Evolutionary conservation across 495 filamentous ascomycete genomes (phyloP).

Genomic region (Hyaloscypha bicolor): DNA sequence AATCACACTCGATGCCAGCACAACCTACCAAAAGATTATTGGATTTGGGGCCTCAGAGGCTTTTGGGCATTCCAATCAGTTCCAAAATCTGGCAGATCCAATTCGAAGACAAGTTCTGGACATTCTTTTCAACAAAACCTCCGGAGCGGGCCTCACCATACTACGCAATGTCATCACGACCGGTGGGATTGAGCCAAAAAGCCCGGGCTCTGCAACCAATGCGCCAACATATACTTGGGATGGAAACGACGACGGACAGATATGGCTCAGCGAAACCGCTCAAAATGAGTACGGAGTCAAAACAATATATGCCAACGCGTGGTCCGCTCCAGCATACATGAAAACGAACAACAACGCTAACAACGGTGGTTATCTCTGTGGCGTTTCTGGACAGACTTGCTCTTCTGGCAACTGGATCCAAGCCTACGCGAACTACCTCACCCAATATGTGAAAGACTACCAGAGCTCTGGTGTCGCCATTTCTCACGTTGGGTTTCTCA

Average conservation of each 20-base stretch:
- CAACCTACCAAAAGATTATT: constrained; percentile 48
- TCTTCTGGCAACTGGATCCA: constrained; percentile 57
- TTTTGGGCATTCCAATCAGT: constrained; percentile 48
- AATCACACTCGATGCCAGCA: constrained; percentile 43
- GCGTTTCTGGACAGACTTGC: constrained; percentile 47
- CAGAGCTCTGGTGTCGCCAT: constrained; percentile 46
- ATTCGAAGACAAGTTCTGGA: constrained; percentile 45
- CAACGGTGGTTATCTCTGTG: constrained; percentile 56
- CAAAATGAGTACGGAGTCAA: constrained; percentile 7
- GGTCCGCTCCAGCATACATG: constrained; percentile 59
- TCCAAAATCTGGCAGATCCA: constrained; percentile 34
- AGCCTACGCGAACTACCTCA: constrained; percentile 56
- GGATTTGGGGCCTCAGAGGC: constrained; percentile 55
- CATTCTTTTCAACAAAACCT: constrained; percentile 47
- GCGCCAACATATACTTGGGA: constrained; percentile 51
- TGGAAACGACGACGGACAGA: constrained; percentile 36
- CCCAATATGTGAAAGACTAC: constrained; percentile 45
- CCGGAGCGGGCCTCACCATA: constrained; percentile 54
- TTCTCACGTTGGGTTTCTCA: constrained; percentile 54
- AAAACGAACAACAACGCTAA: constrained; percentile 56
- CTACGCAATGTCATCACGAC: constrained; percentile 54
- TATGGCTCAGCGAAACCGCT: constrained; percentile 6
- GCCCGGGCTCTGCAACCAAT: constrained; percentile 30
- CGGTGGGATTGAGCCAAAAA: constrained; percentile 45
- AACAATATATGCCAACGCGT: constrained; percentile 47